Percentiles rank a stretch among this genome's conserved stretches.
These are phyloP conservation scores for Solanum chiquidenum DNA, from an alignment of 257 asterid genomes.

Conservation along the genomic window DNA sequence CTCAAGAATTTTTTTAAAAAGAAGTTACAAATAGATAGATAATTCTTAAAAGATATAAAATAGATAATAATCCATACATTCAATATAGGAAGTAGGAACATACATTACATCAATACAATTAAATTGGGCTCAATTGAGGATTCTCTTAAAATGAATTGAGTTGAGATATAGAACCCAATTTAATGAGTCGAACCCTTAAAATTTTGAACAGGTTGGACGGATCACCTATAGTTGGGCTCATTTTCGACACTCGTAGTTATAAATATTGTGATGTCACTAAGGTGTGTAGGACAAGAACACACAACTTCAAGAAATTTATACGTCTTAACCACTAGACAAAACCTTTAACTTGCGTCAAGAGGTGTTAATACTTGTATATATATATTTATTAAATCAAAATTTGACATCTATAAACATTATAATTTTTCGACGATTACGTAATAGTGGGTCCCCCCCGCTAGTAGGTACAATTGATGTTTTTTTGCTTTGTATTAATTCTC, in stretches of 20 bases:
- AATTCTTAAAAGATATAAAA: no score
- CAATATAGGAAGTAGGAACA: background rate
- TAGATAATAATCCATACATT: no score
- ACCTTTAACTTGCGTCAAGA: no score
- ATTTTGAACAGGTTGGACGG: background rate
- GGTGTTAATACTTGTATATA: no score
- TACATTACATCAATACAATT: background rate
- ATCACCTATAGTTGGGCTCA: background rate
- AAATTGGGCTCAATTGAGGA: background rate
- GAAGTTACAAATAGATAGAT: no score
- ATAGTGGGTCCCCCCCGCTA: background rate
- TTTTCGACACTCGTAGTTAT: no score
- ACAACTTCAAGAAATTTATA: background rate
- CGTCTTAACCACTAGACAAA: background rate
- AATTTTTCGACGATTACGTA: background rate
- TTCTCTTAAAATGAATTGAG: background rate
- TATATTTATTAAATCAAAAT: no score
- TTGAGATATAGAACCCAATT: background rate
- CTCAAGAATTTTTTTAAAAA: rapidly evolving
- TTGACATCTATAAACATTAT: no score
- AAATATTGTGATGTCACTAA: background rate
- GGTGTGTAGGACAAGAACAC: background rate
- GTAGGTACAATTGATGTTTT: background rate
- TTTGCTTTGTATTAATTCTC: no score
- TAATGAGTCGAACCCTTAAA: background rate